Base-by-base conservation (phyloP, 495 filamentous ascomycete species). In the Hyphodiscus hymeniophilus region DNA sequence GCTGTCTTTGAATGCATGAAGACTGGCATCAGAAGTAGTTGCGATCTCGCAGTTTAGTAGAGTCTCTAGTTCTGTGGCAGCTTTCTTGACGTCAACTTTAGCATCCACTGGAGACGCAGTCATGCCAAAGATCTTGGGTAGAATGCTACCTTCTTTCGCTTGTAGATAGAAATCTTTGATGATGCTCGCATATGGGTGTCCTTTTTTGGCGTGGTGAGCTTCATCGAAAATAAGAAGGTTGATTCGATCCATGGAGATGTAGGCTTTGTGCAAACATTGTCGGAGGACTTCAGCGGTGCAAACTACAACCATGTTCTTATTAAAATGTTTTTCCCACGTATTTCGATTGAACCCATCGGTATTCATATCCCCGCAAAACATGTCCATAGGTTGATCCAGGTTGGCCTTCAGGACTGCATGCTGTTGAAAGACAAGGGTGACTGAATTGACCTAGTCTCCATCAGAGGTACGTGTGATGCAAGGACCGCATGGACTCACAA, bases 71-170 rank as follows among this genome's bases (percentile, higher is more conserved):
- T 87, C 76, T 22, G 79, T 81, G 18, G 88, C 89, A 45, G 84
- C 85, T 33, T 78, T 67, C 17, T 76, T 66, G 20, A 87, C 75
- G 56, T 92, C 79, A 0, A 74, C 71, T 54, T 84, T 81, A 2
- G 84, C 80, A 68, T 97, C 91, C n/a, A 97, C 82, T 1, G 92
- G 92, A 8, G 91, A 96, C 13, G 92, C 92, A 7, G 92, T 99
- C 91, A 99, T 95, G 15, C 91, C 92, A 57, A 99, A 86, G 18
- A 99, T 80, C 47, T 83, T 83, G 12, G 92, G 94, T 2, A 80
- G 73, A 16, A 64, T 69, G 1, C 63, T 56, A 1, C 60, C 61
- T 0, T 66, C 59, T 17, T 59, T 51, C 13, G 68, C 63, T 26
- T 66, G 60, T 24, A 77, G 46, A 55, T 96, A 98, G 49, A 83